Base-by-base conservation (phyloP, 352 stramenopile genomes). In the Phytopythium vexans region DNA sequence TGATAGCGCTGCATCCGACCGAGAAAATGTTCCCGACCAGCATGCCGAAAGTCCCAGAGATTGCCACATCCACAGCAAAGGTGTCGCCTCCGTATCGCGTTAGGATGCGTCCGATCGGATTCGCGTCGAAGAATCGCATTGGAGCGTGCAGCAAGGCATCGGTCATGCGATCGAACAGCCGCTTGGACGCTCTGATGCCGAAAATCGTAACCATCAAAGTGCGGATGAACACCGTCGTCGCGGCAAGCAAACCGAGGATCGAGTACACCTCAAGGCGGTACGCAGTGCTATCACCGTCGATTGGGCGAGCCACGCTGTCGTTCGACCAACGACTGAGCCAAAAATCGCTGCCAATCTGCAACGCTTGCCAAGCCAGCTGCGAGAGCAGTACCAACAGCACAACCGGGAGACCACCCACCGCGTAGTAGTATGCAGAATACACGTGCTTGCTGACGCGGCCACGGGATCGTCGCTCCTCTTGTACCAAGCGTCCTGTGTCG, bases 81-180 rank as follows among this genome's bases (percentile, higher is more conserved):
- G 97, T 94, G 60, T 98, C 92, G 6, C 82, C 82, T 3, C 74
- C 74, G 70, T 97, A 98, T 4, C 93, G 73, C 31, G 94, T 97
- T 2, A 98, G 41, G 49, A 98, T 96, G 7, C 88, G 74, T 1
- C 89, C 90, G 3, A 92, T 72, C 4, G 91, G 92, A 47, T 96
- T 97, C 2, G 85, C 88, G 63, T 98, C 92, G 68, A 97, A 98
- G 62, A 98, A 98, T 6, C 77, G 58, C 56, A 97, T 84, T 3
- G 92, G 90, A 14, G 93, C 93, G 35, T 81, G 60, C 27, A 98
- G 72, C 8, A 98, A 77, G 41, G 82, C 85, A 8, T 77, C 62
- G 12, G 89, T 95, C 56, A 98, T 78, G n/a, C 82, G 56, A 40
- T 97, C 68, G 55, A 98, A 96, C 35, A 98, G 68, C 37, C 69